Conservation (phyloP, 805 yeast species). For the Ogataea chonburiensis region DNA sequence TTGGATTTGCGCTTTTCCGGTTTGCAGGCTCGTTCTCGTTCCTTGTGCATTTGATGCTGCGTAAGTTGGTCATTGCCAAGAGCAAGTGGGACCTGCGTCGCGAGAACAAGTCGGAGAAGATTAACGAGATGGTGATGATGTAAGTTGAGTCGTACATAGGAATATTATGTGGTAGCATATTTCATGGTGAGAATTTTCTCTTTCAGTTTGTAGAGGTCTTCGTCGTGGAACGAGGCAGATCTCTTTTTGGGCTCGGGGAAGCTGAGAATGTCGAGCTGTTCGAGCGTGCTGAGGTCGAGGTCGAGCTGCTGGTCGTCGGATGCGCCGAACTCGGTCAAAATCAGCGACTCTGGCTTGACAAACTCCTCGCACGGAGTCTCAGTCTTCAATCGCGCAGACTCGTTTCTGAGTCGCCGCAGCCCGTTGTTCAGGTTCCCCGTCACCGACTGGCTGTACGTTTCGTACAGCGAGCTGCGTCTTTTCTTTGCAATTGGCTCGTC, state of each 20-base stretch:
- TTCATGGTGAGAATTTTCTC: constrained; percentile 32
- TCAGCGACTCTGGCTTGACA: constrained; percentile 20
- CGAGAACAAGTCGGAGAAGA: constrained; percentile 14
- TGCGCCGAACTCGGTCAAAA: constrained; percentile 21
- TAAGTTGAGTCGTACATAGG: not conserved
- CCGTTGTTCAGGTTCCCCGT: constrained; percentile 29
- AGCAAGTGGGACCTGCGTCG: constrained; percentile 34
- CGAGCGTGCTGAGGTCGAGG: constrained; percentile 1
- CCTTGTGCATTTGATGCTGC: constrained; percentile 44
- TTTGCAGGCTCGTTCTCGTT: constrained; percentile 79
- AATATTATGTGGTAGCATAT: constrained; percentile 19
- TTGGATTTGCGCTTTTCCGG: constrained; percentile 76
- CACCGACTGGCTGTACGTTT: constrained; percentile 28
- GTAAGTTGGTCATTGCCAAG: constrained; percentile 32
- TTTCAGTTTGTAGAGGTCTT: constrained; percentile 30
- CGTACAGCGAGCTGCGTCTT: constrained; percentile 26
- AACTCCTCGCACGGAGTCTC: no score
- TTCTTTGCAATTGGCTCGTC: constrained; percentile 15
- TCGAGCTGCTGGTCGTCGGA: constrained; percentile 18
- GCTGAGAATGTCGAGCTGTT: constrained; percentile 12
- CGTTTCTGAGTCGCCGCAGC: constrained; percentile 25
- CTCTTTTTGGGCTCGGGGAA: constrained; percentile 13
- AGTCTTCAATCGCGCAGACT: constrained; percentile 16
- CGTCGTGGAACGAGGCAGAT: constrained; percentile 29
- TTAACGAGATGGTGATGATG: constrained; percentile 23